Percentiles rank a stretch among this genome's conserved stretches.
Evolutionary conservation across 2,329 filamentous ascomycete species (phyloP).

Genomic region (Aspergillus quadricinctus): DNA sequence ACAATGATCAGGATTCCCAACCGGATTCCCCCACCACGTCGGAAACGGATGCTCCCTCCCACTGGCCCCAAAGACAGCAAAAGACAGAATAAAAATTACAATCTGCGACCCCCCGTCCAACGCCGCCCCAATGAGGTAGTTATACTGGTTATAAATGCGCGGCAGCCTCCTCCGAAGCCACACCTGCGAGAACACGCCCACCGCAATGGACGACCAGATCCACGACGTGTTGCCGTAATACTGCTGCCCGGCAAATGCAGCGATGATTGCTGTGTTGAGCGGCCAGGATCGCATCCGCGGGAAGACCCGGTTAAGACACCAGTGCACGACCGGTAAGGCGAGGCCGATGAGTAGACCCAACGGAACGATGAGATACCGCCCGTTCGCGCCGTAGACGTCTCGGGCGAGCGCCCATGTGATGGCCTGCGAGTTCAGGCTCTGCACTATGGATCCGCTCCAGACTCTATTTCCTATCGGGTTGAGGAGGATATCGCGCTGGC

Average conservation of each 20-base stretch:
- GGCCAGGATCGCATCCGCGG: constrained; percentile 10
- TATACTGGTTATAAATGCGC: constrained; percentile 39
- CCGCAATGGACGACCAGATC: constrained; percentile 16
- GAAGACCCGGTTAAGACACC: constrained; percentile 18
- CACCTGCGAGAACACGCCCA: constrained; percentile 26
- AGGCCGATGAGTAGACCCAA: constrained; percentile 49
- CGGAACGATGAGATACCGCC: constrained; percentile 47
- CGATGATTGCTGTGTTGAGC: constrained; percentile 18
- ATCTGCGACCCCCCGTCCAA: constrained; percentile 40
- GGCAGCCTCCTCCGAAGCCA: constrained; percentile 36
- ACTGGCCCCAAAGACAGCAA: constrained; percentile 43
- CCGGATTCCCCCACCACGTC: constrained; percentile 32
- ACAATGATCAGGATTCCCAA: background rate
- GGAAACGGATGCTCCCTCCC: constrained; percentile 36
- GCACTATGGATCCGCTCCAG: constrained; percentile 52
- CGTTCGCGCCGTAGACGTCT: constrained; percentile 49
- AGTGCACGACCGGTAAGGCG: constrained; percentile 43
- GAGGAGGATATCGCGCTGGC: constrained; percentile 46
- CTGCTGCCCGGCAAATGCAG: constrained; percentile 8
- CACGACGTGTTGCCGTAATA: constrained; percentile 18
- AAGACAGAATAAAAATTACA: constrained; percentile 40
- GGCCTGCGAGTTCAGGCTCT: constrained; percentile 38
- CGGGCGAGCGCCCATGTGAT: constrained; percentile 47
- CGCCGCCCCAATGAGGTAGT: constrained; percentile 40
- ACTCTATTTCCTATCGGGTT: constrained; percentile 45